Evolutionary conservation across 176 grass and related monocot species (phyloP).

Genomic region (Miscanthus lutarioriparius): DNA sequence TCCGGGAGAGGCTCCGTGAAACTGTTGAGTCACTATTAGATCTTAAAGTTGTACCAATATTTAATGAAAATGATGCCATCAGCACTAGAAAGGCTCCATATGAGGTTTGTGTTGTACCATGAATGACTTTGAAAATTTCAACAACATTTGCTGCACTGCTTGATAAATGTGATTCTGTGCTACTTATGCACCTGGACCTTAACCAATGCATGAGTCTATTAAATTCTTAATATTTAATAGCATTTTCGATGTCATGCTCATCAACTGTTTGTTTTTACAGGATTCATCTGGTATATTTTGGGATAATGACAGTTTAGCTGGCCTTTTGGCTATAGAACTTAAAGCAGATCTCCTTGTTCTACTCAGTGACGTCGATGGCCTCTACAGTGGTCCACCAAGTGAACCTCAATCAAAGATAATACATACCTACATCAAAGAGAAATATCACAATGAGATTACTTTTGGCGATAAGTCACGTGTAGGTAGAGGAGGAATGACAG

Average conservation of each 20-base stretch:
- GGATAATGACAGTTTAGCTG: constrained; percentile 99
- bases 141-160: background rate
- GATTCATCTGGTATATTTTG: constrained; percentile 99
- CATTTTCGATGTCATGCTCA: constrained; percentile 15
- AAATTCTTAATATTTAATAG: background rate
- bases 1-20: constrained; percentile 61
- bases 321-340: constrained; percentile 83
- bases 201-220: background rate
- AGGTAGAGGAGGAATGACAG: constrained; percentile 96
- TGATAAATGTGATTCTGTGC: background rate
- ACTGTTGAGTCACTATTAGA: constrained; percentile 78
- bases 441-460: constrained; percentile 78
- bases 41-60: constrained; percentile 86
- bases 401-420: constrained; percentile 82
- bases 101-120: constrained; percentile 61
- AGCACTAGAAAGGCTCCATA: constrained; percentile 98
- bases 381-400: constrained; percentile 86
- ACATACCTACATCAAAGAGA: constrained; percentile 93
- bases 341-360: constrained; percentile 92
- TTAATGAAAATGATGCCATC: constrained; percentile 98
- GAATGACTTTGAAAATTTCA: background rate
- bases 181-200: background rate
- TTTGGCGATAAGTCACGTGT: constrained; percentile 99
- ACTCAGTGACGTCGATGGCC: constrained; percentile 95
- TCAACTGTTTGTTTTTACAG: constrained; percentile 44